phyloP scores from a whole-genome alignment of 768 basidiomycete genomes.

The Fomitopsis serialis region DNA sequence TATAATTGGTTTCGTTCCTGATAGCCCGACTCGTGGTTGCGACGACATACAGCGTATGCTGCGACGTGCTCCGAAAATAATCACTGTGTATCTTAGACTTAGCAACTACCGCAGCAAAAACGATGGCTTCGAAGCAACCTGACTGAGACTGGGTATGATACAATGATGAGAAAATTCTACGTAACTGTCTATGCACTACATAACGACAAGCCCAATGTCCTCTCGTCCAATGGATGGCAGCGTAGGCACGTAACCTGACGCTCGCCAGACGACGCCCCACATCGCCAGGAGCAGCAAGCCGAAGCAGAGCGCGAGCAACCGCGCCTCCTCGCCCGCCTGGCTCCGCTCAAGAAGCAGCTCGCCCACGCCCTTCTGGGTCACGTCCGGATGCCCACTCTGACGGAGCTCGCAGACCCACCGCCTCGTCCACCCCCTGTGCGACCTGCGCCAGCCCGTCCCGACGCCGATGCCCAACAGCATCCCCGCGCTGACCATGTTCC shows the following conservation, averaged over 20 bases:
- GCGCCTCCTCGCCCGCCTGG: slow-evolving; percentile 63
- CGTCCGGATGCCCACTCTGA: slow-evolving; percentile 30
- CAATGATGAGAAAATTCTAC: no score
- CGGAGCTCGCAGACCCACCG: slow-evolving; percentile 26
- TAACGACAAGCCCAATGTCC: background rate
- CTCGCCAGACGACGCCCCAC: slow-evolving; percentile 35
- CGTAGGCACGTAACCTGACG: background rate
- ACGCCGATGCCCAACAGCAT: slow-evolving; percentile 2
- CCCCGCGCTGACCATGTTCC: background rate
- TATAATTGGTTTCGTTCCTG: no score
- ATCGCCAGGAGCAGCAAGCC: slow-evolving; percentile 43
- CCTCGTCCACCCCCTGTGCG: slow-evolving; percentile 14
- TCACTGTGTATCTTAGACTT: no score
- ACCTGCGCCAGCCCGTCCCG: slow-evolving; percentile 1
- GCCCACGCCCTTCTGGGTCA: slow-evolving; percentile 34
- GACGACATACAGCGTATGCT: no score
- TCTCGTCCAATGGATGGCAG: background rate
- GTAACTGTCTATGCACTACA: no score
- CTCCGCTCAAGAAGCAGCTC: slow-evolving; percentile 51
- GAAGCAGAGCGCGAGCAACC: slow-evolving; percentile 51
- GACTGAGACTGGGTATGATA: no score
- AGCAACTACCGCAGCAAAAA: no score
- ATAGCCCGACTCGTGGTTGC: no score
- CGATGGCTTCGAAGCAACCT: no score
- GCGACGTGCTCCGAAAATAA: no score